Evolutionary conservation across 208 protist genomes (phyloP).

Genomic region (Acanthamoeba royreba): DNA sequence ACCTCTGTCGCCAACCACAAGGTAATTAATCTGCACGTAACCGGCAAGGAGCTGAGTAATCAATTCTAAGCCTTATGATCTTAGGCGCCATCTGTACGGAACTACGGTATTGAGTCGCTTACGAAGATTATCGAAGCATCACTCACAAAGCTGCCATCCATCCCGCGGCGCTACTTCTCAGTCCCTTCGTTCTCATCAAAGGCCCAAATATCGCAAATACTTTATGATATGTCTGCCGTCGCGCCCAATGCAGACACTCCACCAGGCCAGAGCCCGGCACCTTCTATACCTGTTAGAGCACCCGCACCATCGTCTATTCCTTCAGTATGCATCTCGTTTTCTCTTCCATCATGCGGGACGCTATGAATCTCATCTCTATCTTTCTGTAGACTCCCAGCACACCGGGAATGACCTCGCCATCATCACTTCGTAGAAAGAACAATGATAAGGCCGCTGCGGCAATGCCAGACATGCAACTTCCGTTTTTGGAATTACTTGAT

Average conservation of each 20-base stretch:
- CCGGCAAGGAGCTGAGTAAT: neutral
- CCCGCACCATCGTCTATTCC: neutral
- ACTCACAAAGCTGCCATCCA: neutral
- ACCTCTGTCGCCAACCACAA: slow-evolving; percentile 39
- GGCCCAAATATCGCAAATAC: neutral
- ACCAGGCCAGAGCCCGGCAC: neutral
- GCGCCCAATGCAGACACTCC: neutral
- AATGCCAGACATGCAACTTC: slow-evolving; percentile 7
- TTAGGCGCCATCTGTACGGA: neutral
- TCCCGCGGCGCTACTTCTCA: neutral
- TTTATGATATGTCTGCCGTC: neutral
- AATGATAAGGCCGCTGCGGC: neutral
- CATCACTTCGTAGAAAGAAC: neutral
- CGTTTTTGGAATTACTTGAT: neutral
- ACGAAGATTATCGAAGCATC: slow-evolving; percentile 34
- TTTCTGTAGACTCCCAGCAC: neutral
- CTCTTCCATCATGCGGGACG: neutral
- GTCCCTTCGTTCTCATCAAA: slow-evolving; percentile 21
- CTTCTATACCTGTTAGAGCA: neutral
- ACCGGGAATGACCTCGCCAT: slow-evolving; percentile 30
- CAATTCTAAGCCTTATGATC: neutral
- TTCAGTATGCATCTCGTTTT: neutral
- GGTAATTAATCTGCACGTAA: neutral
- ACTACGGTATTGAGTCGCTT: neutral
- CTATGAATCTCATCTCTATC: neutral